Base-by-base conservation (phyloP, 371 early-diverging fungal genomes). In the Sporodiniella umbellata region DNA sequence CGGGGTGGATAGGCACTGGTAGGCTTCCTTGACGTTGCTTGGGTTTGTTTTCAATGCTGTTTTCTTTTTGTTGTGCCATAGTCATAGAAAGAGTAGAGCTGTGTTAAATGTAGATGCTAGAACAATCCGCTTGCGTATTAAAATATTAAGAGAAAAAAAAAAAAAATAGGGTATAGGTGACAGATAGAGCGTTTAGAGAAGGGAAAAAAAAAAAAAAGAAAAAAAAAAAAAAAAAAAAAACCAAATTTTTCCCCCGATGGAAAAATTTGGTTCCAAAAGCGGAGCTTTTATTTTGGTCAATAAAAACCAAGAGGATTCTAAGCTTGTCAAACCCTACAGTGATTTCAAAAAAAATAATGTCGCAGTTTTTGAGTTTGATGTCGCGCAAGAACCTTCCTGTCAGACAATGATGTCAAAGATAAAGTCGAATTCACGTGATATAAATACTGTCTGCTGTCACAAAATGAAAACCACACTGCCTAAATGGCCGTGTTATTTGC, bases 1-100 rank as follows among this genome's bases (percentile, higher is more conserved):
- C 88, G 1, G 84, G 84, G 59, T 88, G 88, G 52, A 84, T 72
- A n/a, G 70, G 43, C 12, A 66, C 66, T 33, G 67, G 67, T 23
- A 66, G 50, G 28, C 53, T 21, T 40, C 12, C 40, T 40, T 40
- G 40, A 40, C 21, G 40, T 21, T 40, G 5, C 15, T 40, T 40
- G 18, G 21, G 12, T 21, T 19, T 40, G 12, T 40, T 40, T 40
- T 40, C 40, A 19, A 8, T 40, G 8, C 8, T 19, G 21, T 8
- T 40, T 21, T 10, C 21, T 19, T 40, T 40, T 40, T 40, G 18
- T 10, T 40, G 40, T 18, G 40, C 40, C 40, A 40, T 40, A 8
- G 21, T 40, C 40, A 40, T 40, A 40, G 1, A 40, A 40, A 19
- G 21, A 21, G 12, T 17, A 10, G 30, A 10, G 30, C 10, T 7